Evolutionary conservation across 371 early-diverging fungal genomes (phyloP).

Genomic region (Saksenaea vasiformis): DNA sequence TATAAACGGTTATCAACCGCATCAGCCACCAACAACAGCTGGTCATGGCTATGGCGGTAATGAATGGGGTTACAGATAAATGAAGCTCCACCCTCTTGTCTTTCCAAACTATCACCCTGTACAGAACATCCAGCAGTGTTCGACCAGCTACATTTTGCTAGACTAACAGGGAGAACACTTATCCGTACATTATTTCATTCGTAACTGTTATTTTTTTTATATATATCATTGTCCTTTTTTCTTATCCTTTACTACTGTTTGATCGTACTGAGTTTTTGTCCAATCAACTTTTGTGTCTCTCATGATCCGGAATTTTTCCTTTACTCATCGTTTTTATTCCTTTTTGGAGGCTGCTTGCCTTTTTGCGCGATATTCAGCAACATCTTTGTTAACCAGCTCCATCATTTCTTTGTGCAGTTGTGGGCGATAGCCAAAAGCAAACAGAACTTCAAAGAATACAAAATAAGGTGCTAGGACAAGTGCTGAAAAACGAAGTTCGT

Average conservation of each 20-base stretch:
- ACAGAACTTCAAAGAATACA: conserved; percentile 89
- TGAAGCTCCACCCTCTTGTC: neutral
- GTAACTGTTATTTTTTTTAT: conserved; percentile 2
- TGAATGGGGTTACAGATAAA: conserved; percentile 17
- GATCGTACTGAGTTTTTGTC: neutral
- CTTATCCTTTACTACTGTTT: neutral
- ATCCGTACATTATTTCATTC: neutral
- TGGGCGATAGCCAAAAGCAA: conserved; percentile 83
- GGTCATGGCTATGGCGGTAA: neutral
- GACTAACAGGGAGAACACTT: neutral
- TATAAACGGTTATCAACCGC: neutral
- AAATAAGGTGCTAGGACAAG: conserved; percentile 94
- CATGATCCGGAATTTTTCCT: neutral
- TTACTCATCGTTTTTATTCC: neutral
- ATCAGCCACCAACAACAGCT: neutral
- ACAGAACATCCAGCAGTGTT: neutral
- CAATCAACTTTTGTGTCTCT: neutral
- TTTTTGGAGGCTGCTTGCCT: neutral
- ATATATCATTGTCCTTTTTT: neutral
- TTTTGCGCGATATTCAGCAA: conserved; percentile 63
- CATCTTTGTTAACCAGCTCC: conserved; percentile 58
- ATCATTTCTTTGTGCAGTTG: conserved; percentile 66
- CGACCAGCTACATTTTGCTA: neutral
- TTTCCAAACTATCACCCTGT: neutral
- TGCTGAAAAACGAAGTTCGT: conserved; percentile 48